Evolutionary conservation across 2,329 filamentous ascomycete species (phyloP), one percentile per base, ranked within the genome.

Genomic region (Calcarisporium arbuscula): DNA sequence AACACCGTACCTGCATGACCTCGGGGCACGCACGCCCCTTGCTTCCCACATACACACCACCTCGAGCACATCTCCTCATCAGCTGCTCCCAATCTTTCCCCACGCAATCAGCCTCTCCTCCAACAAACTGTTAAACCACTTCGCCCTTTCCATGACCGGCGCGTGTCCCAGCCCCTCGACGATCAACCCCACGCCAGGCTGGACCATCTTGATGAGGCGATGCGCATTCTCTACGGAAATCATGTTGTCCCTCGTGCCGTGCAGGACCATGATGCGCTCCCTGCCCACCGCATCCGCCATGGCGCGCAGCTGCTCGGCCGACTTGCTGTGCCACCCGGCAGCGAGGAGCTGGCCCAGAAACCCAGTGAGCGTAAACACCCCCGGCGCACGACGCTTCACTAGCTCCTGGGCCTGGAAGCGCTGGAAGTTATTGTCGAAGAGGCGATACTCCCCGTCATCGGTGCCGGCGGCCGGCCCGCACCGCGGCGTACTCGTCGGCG

Each of bases 391-490:
- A 14, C 82, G 71, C 64, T 94, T 94, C 50, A 65, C 67, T 43
- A 94, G 58, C 58, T 94, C 86, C 45, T 82, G 77, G 0, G 88
- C 87, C 18, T 83, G 80, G 51, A 88, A 90, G 5, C 88, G 80
- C 62, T 92, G 83, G 39, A 79, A 87, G 52, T 90, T 92, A 34
- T 70, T 85, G 5, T 72, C 72, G 56, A 92, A 94, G 8, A 57
- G 59, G 23, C 65, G 47, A 37, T 77, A 77, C 34, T 47, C 42
- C 3, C 46, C 48, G 23, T 49, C 45, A n/a, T 40, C 42, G n/a
- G 36, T 34, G n/a, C 42, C 46, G 7, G 43, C 44, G n/a, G 46
- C 41, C 3, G 54, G 60, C 27, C 31, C 59, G 56, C 49, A 65
- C 32, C 38, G 49, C 11, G 64, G 60, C 4, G 72, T 74, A 3